phyloP scores from a whole-genome alignment of 2,329 filamentous ascomycete genomes.

The Colletotrichum australisinense region DNA sequence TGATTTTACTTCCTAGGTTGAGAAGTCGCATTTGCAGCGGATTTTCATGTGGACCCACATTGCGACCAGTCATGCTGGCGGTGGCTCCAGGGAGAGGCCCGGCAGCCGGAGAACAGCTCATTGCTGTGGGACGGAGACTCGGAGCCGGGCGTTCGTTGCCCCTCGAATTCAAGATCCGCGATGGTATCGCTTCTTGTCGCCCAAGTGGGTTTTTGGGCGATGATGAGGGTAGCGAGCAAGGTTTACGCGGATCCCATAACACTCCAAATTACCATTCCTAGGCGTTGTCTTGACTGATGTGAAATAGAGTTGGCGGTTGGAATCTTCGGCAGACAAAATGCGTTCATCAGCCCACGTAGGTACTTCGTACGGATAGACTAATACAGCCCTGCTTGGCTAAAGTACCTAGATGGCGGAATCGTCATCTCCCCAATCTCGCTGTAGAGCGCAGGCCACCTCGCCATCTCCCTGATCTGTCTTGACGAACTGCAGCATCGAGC shows the following conservation, averaged over 20 bases:
- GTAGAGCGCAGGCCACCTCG: slow-evolving; percentile 9
- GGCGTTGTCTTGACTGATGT: not conserved
- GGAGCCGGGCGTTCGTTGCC: slow-evolving; percentile 24
- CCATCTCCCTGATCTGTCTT: slow-evolving; percentile 29
- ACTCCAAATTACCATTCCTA: not conserved
- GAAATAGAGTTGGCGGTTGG: slow-evolving; percentile 15
- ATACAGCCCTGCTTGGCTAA: slow-evolving; percentile 12
- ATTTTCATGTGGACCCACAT: slow-evolving; percentile 28
- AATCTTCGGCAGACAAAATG: slow-evolving; percentile 2
- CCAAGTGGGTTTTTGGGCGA: slow-evolving; percentile 12
- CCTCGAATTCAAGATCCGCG: slow-evolving; percentile 11
- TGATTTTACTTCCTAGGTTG: slow-evolving; percentile 22
- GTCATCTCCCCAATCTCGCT: slow-evolving; percentile 24
- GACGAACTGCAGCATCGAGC: slow-evolving; percentile 27
- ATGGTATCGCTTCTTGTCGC: slow-evolving; percentile 16
- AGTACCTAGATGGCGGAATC: slow-evolving; percentile 20
- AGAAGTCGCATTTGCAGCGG: slow-evolving; percentile 28
- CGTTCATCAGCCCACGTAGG: slow-evolving; percentile 26
- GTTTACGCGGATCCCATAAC: slow-evolving; percentile 1
- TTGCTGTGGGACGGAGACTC: slow-evolving; percentile 13
- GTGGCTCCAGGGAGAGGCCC: slow-evolving; percentile 29
- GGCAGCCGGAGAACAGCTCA: slow-evolving; percentile 32
- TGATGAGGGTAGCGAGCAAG: slow-evolving; percentile 1
- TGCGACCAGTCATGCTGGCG: slow-evolving; percentile 27
- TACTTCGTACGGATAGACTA: not conserved